These are phyloP conservation scores for Gaeumannomyces tritici DNA, from an alignment of 2,329 filamentous ascomycete species.

Conservation along the genomic window DNA sequence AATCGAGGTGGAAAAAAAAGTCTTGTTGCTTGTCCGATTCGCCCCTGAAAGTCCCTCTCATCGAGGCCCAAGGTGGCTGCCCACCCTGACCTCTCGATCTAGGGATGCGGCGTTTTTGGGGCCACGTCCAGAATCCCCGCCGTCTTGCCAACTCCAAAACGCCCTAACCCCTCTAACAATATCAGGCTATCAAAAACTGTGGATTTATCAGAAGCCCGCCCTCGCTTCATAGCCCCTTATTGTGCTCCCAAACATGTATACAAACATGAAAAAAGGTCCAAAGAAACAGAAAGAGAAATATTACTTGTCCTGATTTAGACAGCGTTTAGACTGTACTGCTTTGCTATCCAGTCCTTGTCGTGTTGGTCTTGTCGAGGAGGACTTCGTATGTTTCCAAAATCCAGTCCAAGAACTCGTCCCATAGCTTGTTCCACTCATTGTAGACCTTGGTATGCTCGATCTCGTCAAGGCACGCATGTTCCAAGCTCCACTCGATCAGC, in stretches of 20 bases:
- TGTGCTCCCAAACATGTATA: background rate
- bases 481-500: conserved; percentile 51
- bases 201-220: background rate
- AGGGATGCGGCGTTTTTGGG: background rate
- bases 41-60: too few species aligned
- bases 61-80: background rate
- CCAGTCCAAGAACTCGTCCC: conserved; percentile 47
- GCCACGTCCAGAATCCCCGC: background rate
- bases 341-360: background rate
- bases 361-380: background rate
- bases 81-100: background rate
- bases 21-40: too few species aligned
- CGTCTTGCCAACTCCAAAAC: background rate
- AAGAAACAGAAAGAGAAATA: background rate
- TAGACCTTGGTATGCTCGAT: conserved; percentile 34
- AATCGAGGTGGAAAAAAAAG: too few species aligned
- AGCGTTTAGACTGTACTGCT: background rate
- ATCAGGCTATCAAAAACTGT: background rate
- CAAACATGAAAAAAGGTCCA: background rate
- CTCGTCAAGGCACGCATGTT: conserved; percentile 44
- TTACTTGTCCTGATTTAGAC: background rate
- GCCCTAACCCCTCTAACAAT: background rate
- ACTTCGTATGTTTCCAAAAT: conserved; percentile 33
- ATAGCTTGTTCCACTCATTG: conserved; percentile 41
- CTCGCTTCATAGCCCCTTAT: background rate